Evolutionary conservation across 331 rosid genomes (phyloP), one percentile per base, ranked within the genome.

Genomic region (Rhamnella rubrinervis): DNA sequence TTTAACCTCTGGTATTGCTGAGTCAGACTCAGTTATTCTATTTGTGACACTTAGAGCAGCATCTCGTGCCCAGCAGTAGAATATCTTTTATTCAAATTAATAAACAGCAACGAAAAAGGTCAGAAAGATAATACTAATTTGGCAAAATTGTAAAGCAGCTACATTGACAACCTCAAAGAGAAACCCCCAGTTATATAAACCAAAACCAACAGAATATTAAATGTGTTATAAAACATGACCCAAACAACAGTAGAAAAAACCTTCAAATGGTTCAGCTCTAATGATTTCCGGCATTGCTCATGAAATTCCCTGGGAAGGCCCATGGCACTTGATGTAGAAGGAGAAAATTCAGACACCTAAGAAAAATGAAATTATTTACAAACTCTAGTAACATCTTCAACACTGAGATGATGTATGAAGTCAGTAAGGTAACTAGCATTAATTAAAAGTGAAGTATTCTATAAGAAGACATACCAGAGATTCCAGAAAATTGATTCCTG

Each of bases 231-330:
- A 7, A 57, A 31, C 63, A 55, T 17, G 58, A 59, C 55, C 28
- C 46, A 75, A 73, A 72, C 61, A 31, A 8, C 75, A 77, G 53
- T 39, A 10, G 52, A 70, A 55, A 84, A 79, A 75, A 93, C 98
- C 97, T 93, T 91, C 72, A 93, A 68, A 75, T 87, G 83, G 64
- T 87, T 86, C 73, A 52, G 75, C 85, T 88, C 97, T 66, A 93
- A 82, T 57, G 96, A 87, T 77, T 78, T 91, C 81, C 89, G 82
- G 78, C 98, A 93, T 71, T 85, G 92, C 82, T 91, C 97, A 86
- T 93, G 98, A 83, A 91, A 91, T 83, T 93, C 98, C 83, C 91
- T 84, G 3, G 98, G 97, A 88, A 93, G 97, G 68, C 95, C 92
- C 93, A 93, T 87, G 16, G 81, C 87, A 85, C 95, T 93, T 71